A percentile compares a stretch with the other conserved stretches of the same genome.
phyloP scores from a whole-genome alignment of 352 stramenopile species.

The Globisporangium abappressorium region DNA sequence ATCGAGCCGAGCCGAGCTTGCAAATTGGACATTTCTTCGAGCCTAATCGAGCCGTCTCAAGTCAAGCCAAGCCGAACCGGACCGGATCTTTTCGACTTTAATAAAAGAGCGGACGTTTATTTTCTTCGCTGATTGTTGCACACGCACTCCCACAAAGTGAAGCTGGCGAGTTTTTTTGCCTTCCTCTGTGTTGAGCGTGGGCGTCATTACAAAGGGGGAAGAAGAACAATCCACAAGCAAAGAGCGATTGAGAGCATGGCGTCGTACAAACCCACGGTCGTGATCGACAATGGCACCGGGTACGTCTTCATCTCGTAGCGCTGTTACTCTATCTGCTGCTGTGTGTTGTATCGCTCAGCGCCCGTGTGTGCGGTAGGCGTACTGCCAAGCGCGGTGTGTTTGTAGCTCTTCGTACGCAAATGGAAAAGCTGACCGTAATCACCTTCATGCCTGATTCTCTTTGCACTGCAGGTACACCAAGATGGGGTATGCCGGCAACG shows the following conservation, averaged over 20 bases:
- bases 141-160: constrained; percentile 3
- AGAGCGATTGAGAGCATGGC: constrained; percentile 33
- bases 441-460: not conserved
- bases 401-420: constrained; percentile 9
- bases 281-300: constrained; percentile 97
- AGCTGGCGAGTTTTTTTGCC: constrained; percentile 4
- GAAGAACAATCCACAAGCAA: constrained; percentile 1
- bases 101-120: not conserved
- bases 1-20: too few relatives aligned
- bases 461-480: constrained; percentile 88
- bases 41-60: not conserved
- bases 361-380: not conserved
- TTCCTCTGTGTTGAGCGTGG: not conserved
- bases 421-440: constrained; percentile 5
- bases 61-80: not conserved
- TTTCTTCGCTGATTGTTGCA: not conserved
- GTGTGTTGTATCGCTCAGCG: not conserved
- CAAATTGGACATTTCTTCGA: not conserved
- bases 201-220: constrained; percentile 9
- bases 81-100: constrained; percentile 7
- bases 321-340: not conserved
- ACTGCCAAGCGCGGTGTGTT: too few relatives aligned
- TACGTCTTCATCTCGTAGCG: constrained; percentile 31
- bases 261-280: constrained; percentile 89
- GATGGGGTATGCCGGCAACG: constrained; percentile 95